Evolutionary conservation across 78 protist genomes (phyloP).

Genomic region (Goniomonas avonlea): DNA sequence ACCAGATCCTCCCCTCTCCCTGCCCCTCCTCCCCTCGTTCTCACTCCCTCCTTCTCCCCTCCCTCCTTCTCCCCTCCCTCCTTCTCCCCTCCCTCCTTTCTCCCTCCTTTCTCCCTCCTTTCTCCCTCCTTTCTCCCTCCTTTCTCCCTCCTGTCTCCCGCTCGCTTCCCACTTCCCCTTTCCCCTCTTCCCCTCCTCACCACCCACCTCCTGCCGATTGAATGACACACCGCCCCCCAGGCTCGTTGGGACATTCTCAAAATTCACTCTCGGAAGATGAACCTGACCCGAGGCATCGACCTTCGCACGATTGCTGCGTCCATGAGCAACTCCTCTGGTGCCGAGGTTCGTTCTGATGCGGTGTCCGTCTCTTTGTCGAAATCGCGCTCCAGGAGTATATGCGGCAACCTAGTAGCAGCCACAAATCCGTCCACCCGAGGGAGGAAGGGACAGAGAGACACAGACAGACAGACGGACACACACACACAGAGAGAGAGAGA

Average conservation of each 20-base stretch:
- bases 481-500: too few species aligned
- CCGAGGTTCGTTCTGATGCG: too few species aligned
- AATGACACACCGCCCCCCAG: slow-evolving; percentile 33
- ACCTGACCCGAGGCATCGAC: slow-evolving; percentile 93
- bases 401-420: too few species aligned
- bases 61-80: neutral
- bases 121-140: neutral
- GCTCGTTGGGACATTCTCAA: slow-evolving; percentile 92
- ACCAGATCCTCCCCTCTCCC: neutral
- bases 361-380: slow-evolving; percentile 31
- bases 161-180: too few species aligned
- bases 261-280: slow-evolving; percentile 98
- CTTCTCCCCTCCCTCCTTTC: neutral
- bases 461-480: too few species aligned
- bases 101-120: neutral
- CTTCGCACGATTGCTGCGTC: slow-evolving; percentile 59
- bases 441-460: too few species aligned
- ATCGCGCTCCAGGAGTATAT: too few species aligned
- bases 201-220: too few species aligned
- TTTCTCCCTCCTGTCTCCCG: too few species aligned
- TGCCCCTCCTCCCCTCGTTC: too few species aligned
- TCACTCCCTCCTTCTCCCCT: too few species aligned
- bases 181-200: neutral
- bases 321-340: slow-evolving; percentile 94
- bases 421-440: too few species aligned